phyloP scores from a whole-genome alignment of 2,329 filamentous ascomycete genomes.

The Taxawa tesnikishii region DNA sequence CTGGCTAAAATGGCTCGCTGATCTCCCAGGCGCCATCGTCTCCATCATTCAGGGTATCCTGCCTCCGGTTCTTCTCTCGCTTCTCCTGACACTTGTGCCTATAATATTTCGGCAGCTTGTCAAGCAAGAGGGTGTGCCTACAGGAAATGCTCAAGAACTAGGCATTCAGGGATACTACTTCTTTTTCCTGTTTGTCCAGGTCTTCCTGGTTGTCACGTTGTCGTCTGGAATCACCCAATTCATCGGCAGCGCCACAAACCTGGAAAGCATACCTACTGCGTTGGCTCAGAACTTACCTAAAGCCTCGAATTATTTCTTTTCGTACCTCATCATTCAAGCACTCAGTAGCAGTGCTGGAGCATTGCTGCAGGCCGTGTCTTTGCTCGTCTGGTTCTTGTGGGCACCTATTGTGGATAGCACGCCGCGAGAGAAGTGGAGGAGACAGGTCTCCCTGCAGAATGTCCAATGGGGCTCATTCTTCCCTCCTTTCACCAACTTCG shows the following conservation, averaged over 20 bases:
- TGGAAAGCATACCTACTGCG: conserved; percentile 54
- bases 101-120: conserved; percentile 65
- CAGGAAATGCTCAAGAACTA: conserved; percentile 63
- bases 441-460: conserved; percentile 65
- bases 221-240: conserved; percentile 60
- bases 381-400: conserved; percentile 68
- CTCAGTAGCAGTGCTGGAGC: conserved; percentile 84
- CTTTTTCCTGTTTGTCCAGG: conserved; percentile 82
- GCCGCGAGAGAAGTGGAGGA: conserved; percentile 65
- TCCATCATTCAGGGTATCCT: conserved; percentile 74
- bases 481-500: conserved; percentile 92
- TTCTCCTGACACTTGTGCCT: conserved; percentile 72
- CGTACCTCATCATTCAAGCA: conserved; percentile 93
- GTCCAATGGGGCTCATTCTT: conserved; percentile 92
- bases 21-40: conserved; percentile 47
- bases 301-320: conserved; percentile 94
- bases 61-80: conserved; percentile 61
- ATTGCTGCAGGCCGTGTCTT: conserved; percentile 66
- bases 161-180: conserved; percentile 93
- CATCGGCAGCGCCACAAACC: conserved; percentile 50
- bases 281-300: conserved; percentile 72
- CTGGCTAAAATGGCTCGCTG: conserved; percentile 60
- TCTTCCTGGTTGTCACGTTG: conserved; percentile 87
- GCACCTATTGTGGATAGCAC: conserved; percentile 63
- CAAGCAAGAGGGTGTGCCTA: conserved; percentile 65